Evolutionary conservation across 306 rosid genomes (phyloP), one percentile per base, ranked within the genome.

Genomic region (Alnus rubra): DNA sequence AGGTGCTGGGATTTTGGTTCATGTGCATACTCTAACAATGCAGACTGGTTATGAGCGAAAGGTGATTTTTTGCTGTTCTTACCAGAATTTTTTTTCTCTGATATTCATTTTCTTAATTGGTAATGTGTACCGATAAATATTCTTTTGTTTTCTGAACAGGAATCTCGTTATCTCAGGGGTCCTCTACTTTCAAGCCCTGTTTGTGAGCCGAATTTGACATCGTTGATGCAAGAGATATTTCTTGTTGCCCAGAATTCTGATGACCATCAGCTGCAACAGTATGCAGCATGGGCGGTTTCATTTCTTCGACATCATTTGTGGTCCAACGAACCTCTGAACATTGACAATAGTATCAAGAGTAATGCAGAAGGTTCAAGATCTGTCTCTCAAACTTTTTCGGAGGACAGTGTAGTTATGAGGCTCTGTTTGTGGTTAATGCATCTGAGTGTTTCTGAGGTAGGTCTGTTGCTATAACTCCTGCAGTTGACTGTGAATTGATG

Each of bases 231-330:
- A 85, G 98, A 95, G 78, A 80, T 95, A 83, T 95, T 90, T 91
- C 98, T 92, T 45, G 90, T 95, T 80, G 98, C 98, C 10, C 95
- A 92, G 84, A 90, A 85, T 81, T 88, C 97, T 76, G 90, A 91
- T 86, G 91, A 83, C 81, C 92, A 78, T 80, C 88, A 91, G 76
- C 85, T 91, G 72, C 95, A 87, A 78, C 96, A 92, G 69, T 85
- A 85, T 91, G 97, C 98, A 76, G 88, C 98, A 70, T 95, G 98
- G 98, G 89, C 86, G 15, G 92, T 89, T 28, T 82, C 93, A 51
- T 88, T 92, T 84, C 97, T 95, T 71, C 87, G 89, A 72, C 88
- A 88, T 68, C 85, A 82, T 85, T 79, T 95, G 63, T 87, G 85
- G 89, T 88, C 92, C 65, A 91, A 87, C 83, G 90, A 91, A 76